phyloP scores from a whole-genome alignment of 2,329 filamentous ascomycete genomes.

The Rutstroemia sp. region DNA sequence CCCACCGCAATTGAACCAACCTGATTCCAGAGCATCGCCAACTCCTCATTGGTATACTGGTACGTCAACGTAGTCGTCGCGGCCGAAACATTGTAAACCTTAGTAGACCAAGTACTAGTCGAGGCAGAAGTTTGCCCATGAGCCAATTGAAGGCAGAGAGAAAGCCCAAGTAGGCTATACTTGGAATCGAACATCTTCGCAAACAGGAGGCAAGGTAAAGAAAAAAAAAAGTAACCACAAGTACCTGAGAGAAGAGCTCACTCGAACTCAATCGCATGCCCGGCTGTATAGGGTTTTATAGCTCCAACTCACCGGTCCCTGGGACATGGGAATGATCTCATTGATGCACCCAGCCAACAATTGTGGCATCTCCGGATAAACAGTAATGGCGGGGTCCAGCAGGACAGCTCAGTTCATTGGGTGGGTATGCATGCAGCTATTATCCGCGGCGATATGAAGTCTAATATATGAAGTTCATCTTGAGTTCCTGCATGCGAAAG shows the following conservation, averaged over 20 bases:
- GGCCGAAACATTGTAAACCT: slow-evolving; percentile 34
- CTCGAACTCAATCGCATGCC: background rate
- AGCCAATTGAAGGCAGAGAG: background rate
- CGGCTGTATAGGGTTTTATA: slow-evolving; percentile 4
- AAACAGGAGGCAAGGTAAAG: background rate
- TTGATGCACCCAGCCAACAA: background rate
- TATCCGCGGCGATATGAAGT: too few relatives aligned
- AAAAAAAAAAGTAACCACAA: background rate
- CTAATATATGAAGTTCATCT: background rate
- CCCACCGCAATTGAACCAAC: slow-evolving; percentile 36
- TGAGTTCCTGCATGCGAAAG: background rate
- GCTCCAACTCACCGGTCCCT: background rate
- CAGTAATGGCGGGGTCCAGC: background rate
- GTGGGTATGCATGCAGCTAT: background rate
- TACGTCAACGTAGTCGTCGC: slow-evolving; percentile 36
- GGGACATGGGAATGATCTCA: background rate
- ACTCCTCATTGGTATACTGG: slow-evolving; percentile 39
- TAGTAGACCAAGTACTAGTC: slow-evolving; percentile 16
- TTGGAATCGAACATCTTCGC: slow-evolving; percentile 1
- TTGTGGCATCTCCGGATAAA: slow-evolving; percentile 1
- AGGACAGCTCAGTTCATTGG: background rate
- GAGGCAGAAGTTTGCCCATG: background rate
- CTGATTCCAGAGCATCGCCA: slow-evolving; percentile 39
- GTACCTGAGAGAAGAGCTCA: background rate
- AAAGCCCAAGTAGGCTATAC: slow-evolving; percentile 4